Evolutionary conservation across 2,329 filamentous ascomycete species (phyloP), one percentile per base, ranked within the genome.

Genomic region (Sclerotinia glacialis): DNA sequence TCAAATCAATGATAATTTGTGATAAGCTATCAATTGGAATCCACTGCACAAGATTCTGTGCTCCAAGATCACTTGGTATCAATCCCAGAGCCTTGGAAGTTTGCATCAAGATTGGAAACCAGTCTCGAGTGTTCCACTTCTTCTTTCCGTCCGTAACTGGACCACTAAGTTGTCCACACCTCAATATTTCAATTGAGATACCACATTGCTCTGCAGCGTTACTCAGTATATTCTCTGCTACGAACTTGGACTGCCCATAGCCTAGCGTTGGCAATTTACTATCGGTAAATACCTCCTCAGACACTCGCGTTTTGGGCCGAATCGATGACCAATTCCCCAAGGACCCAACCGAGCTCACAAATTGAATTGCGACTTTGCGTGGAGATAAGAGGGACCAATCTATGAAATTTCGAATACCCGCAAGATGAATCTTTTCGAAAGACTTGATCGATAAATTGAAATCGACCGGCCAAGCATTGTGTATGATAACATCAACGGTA

Each of bases 61-160:
- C 47, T 0, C 78, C 78, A 5, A 82, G 71, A 34, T 61, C 21
- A 18, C n/a, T 61, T 47, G 58, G 58, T 23, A 37, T 16, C 26
- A 23, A n/a, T 34, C 18, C 44, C 6, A 49, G 26, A 4, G 16
- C 58, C 21, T 61, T 61, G 18, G 28, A 47, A 23, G 42, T 34
- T 26, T 26, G 42, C 16, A 61, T 5, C 3, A 49, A 9, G 16
- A 23, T 49, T 21, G 28, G 28, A 31, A 61, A 31, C 81, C 84
- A 87, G 68, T 88, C 85, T 12, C 83, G 78, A 31, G 74, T 76
- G 67, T 84, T 86, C 86, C 85, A 88, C 28, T 72, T 68, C 0
- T 83, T 85, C n/a, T 50, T 49, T 21, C 72, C 64, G 14, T 63
- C 71, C 16, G 76, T 73, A 18, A 69, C 21, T 0, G 81, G 79